A percentile compares a stretch with the other conserved stretches of the same genome.
Evolutionary conservation across 1,139 yeast genomes (phyloP).

Genomic region (Geotrichum aggregatum): DNA sequence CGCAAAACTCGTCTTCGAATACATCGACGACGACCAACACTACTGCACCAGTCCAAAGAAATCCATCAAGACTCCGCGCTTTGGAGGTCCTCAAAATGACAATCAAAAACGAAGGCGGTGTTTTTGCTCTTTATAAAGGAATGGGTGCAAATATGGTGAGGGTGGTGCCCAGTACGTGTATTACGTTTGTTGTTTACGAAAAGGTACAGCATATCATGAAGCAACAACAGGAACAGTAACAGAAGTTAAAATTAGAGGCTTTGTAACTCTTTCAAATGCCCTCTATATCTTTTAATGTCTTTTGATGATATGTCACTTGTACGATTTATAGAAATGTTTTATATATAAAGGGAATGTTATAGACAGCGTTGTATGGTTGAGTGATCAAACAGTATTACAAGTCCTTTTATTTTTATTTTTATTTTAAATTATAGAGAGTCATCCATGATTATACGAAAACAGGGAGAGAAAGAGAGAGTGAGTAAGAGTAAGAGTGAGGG

Average conservation of each 20-base stretch:
- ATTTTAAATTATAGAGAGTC: too few relatives aligned
- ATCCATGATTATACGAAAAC: too few relatives aligned
- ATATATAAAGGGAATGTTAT: conserved; percentile 16
- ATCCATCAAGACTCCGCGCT: conserved; percentile 19
- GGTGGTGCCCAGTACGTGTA: conserved; percentile 79
- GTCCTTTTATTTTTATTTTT: too few relatives aligned
- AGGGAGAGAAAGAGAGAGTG: too few relatives aligned
- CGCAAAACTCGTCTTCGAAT: neutral
- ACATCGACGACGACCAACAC: neutral
- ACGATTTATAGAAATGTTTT: neutral
- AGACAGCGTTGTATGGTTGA: too few relatives aligned
- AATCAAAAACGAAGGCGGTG: conserved; percentile 44
- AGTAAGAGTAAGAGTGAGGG: too few relatives aligned
- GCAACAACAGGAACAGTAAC: neutral
- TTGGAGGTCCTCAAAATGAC: conserved; percentile 22
- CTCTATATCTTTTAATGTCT: neutral
- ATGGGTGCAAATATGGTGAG: conserved; percentile 72
- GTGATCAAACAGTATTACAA: too few relatives aligned
- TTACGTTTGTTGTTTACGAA: conserved; percentile 87
- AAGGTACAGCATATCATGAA: conserved; percentile 40
- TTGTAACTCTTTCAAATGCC: neutral
- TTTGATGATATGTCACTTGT: neutral
- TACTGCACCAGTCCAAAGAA: neutral
- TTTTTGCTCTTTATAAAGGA: conserved; percentile 73
- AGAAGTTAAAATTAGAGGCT: neutral